Evolutionary conservation across 371 early-diverging fungal genomes (phyloP).

Genomic region (Mortierella sp.): DNA sequence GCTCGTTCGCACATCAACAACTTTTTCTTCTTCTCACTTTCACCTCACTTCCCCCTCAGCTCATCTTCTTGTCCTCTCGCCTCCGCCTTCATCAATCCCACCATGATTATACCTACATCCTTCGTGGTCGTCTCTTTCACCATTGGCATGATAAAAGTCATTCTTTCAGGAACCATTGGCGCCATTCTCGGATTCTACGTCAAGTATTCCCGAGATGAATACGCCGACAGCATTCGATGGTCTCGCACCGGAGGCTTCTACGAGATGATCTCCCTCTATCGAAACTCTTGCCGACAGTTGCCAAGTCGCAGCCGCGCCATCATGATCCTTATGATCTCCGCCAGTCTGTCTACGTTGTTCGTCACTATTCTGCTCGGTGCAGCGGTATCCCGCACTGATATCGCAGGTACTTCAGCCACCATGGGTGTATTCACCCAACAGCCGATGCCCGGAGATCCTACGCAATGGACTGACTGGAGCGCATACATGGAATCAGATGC

Average conservation of each 20-base stretch:
- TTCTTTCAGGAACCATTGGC: slow-evolving; percentile 12
- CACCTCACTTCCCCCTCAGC: neutral
- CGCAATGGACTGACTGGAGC: slow-evolving; percentile 7
- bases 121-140: neutral
- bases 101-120: neutral
- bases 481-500: slow-evolving; percentile 13
- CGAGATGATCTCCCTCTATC: slow-evolving; percentile 10
- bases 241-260: slow-evolving; percentile 21
- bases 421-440: neutral
- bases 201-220: neutral
- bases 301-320: neutral
- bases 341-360: neutral
- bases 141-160: slow-evolving; percentile 8
- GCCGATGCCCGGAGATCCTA: neutral
- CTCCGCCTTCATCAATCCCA: neutral
- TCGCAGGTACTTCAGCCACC: neutral
- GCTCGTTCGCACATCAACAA: no score
- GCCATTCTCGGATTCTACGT: slow-evolving; percentile 6
- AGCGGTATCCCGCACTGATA: slow-evolving; percentile 1
- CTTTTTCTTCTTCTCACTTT: no score
- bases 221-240: slow-evolving; percentile 24
- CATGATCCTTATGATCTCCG: neutral
- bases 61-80: no score
- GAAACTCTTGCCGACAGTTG: neutral
- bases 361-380: slow-evolving; percentile 12